Percentiles rank a stretch among this genome's conserved stretches.
Conservation (phyloP, 495 filamentous ascomycete species). For the Lophiostoma macrostomum region DNA sequence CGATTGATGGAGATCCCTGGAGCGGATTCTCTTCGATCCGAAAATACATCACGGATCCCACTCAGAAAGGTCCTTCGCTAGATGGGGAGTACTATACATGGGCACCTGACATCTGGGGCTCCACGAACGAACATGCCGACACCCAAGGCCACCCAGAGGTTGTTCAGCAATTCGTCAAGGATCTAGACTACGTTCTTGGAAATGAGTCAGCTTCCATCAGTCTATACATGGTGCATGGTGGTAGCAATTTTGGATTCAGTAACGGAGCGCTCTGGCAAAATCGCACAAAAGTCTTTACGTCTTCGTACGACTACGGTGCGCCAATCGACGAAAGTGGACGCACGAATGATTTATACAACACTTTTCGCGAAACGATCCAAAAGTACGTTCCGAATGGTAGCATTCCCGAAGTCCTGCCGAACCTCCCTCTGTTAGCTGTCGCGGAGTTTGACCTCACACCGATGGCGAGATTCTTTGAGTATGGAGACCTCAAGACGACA, state of each 20-base stretch:
- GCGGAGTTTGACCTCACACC: slow-evolving; percentile 31
- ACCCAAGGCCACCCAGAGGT: not conserved
- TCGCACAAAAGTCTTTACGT: slow-evolving; percentile 40
- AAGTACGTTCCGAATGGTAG: slow-evolving; percentile 37
- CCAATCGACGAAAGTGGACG: slow-evolving; percentile 51
- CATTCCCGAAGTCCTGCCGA: slow-evolving; percentile 36
- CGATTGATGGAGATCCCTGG: slow-evolving; percentile 47
- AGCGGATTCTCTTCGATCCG: slow-evolving; percentile 43
- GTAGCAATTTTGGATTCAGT: slow-evolving; percentile 47
- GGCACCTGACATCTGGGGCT: slow-evolving; percentile 35
- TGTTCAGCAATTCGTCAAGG: slow-evolving; percentile 32
- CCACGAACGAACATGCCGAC: slow-evolving; percentile 11
- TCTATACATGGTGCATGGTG: slow-evolving; percentile 51
- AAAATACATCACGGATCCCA: slow-evolving; percentile 43
- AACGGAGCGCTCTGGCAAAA: slow-evolving; percentile 47
- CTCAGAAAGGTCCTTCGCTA: slow-evolving; percentile 44
- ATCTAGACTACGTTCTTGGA: slow-evolving; percentile 44
- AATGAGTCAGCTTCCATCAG: slow-evolving; percentile 44
- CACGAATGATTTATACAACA: slow-evolving; percentile 43
- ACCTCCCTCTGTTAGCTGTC: slow-evolving; percentile 38
- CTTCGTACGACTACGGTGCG: slow-evolving; percentile 51
- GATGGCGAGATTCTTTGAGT: slow-evolving; percentile 16
- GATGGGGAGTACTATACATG: slow-evolving; percentile 49
- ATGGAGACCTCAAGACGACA: not conserved
- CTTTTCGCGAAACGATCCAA: slow-evolving; percentile 41